These are phyloP conservation scores for Cryoendolithus antarcticus DNA, from an alignment of 2,329 filamentous ascomycete species.

Conservation along the genomic window DNA sequence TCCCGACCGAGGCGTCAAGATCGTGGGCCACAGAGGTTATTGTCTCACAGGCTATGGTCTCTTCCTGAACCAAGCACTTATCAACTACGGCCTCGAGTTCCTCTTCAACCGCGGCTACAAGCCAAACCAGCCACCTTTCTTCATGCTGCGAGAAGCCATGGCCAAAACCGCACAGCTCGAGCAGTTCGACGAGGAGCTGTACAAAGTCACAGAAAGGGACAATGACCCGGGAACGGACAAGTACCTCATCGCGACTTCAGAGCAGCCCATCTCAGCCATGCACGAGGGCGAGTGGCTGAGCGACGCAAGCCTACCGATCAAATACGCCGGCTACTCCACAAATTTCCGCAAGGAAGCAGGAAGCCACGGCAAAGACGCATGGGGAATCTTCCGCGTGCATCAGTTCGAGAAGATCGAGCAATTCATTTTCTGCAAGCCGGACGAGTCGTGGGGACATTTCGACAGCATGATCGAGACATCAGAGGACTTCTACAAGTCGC, in stretches of 20 bases:
- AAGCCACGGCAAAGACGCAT: constrained; percentile 81
- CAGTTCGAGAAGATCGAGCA: constrained; percentile 93
- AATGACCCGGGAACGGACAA: constrained; percentile 76
- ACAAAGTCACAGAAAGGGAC: constrained; percentile 80
- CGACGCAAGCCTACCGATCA: constrained; percentile 74
- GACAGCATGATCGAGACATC: constrained; percentile 84
- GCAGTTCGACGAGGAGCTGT: constrained; percentile 94
- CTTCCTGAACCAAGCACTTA: constrained; percentile 80
- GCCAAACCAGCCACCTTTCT: constrained; percentile 63
- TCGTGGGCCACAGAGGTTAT: constrained; percentile 90
- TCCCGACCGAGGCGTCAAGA: constrained; percentile 81
- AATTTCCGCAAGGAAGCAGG: constrained; percentile 96
- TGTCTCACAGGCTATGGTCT: constrained; percentile 83
- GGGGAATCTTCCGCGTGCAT: constrained; percentile 96
- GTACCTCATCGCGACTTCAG: constrained; percentile 69
- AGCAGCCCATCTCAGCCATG: constrained; percentile 79
- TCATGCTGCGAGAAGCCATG: constrained; percentile 95
- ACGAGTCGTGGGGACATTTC: constrained; percentile 86
- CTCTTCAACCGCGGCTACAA: constrained; percentile 57
- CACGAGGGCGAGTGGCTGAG: constrained; percentile 91
- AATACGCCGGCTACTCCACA: constrained; percentile 77
- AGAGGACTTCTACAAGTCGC: constrained; percentile 88
- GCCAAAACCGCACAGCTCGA: constrained; percentile 95
- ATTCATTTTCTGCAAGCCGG: constrained; percentile 69
- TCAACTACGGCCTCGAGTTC: constrained; percentile 92